Base-by-base conservation (phyloP, 1,284 basidiomycete genomes). In the Trichosporon coremiiforme region DNA sequence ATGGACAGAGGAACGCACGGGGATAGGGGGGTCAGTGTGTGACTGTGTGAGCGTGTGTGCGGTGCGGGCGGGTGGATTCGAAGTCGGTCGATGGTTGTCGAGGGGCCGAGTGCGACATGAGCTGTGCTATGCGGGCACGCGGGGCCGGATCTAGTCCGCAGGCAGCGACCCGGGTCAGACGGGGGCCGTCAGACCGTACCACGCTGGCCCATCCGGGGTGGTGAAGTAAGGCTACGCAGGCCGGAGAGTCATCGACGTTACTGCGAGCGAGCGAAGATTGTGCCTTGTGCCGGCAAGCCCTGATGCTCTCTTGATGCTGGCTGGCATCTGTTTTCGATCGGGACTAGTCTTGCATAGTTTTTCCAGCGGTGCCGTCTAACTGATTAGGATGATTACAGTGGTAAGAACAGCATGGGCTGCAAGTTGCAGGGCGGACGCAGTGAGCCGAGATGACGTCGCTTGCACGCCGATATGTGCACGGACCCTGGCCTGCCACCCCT, bases 51-150 rank as follows among this genome's bases (percentile, higher is more conserved):
- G n/a, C n/a, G n/a, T n/a, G n/a, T n/a, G n/a, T 20, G 47, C 15
- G 2, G 47, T 17, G 47, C 17, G 47, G 47, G 20, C n/a, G n/a
- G n/a, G n/a, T 22, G 47, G 47, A 53, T 15, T 22, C n/a, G 47
- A 53, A 53, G 47, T 53, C 47, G 47, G 47, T 53, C 47, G 47
- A 53, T 53, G 47, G 47, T 53, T 53, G 47, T 53, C 47, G 47
- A 53, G n/a, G 22, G 47, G 47, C 47, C n/a, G 47, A 53, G 47
- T 38, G 36, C 12, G 36, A 38, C 36, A 38, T 38, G 5, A 10
- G 36, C 36, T 7, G 36, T 4, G 36, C 36, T 12, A 38, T 2
- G 36, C 5, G 33, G 33, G 33, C 33, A 33, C 33, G 33, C 33
- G 33, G n/a, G n/a, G n/a, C n/a, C n/a, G n/a, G n/a, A n/a, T n/a